phyloP scores from a whole-genome alignment of 495 filamentous ascomycete species.

The Lasiosphaeris hirsuta region DNA sequence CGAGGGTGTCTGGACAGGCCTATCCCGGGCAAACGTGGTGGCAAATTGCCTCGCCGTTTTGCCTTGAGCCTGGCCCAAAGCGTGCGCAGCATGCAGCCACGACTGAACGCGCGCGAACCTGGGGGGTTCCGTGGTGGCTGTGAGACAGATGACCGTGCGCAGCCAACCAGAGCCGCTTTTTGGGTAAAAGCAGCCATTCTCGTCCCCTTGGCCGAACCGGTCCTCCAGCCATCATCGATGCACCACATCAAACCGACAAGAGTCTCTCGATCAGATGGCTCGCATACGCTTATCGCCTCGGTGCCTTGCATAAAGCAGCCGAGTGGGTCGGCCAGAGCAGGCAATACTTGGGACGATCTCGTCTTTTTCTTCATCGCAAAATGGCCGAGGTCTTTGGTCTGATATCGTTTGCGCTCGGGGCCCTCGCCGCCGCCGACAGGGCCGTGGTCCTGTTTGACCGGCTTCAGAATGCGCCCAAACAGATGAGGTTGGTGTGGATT shows the following conservation, averaged over 20 bases:
- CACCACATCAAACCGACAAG: neutral
- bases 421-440: neutral
- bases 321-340: neutral
- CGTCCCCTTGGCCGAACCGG: neutral
- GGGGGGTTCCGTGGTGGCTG: too few species aligned
- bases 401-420: neutral
- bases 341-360: neutral
- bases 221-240: neutral
- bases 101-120: neutral
- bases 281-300: neutral
- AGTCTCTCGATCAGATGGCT: neutral
- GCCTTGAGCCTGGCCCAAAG: neutral
- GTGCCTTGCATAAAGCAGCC: too few species aligned
- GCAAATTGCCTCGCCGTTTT: neutral
- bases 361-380: neutral
- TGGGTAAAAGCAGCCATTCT: neutral
- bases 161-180: too few species aligned
- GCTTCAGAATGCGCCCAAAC: neutral
- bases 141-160: neutral
- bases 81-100: neutral
- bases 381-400: slow-evolving; percentile 4
- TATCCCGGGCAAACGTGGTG: neutral
- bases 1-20: neutral
- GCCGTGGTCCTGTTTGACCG: neutral
- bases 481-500: neutral